These are phyloP conservation scores for Begonia loranthoides DNA, from an alignment of 306 rosid species.

Conservation along the genomic window DNA sequence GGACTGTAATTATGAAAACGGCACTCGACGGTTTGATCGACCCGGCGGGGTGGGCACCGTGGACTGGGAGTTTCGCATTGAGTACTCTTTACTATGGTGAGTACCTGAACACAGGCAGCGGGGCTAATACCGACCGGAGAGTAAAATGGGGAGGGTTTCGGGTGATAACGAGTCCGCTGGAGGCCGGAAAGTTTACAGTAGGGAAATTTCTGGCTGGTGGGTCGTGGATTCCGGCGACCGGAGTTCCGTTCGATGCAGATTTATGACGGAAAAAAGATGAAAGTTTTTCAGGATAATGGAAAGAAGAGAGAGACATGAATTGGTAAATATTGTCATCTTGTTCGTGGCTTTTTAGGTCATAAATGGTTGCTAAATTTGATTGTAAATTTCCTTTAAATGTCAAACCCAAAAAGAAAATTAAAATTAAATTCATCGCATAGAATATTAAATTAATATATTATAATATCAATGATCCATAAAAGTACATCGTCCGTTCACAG, in stretches of 20 bases:
- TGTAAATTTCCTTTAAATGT: no score
- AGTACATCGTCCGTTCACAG: no score
- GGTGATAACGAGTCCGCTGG: constrained; percentile 21
- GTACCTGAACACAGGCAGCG: constrained; percentile 44
- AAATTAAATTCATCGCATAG: no score
- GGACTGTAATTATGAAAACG: constrained; percentile 58
- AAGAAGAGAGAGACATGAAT: no score
- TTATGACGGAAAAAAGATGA: constrained; percentile 13
- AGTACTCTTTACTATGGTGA: constrained; percentile 54
- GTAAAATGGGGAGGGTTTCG: constrained; percentile 64
- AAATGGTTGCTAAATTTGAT: no score
- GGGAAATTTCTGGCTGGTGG: constrained; percentile 43
- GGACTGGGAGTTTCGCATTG: constrained; percentile 56
- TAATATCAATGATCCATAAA: no score
- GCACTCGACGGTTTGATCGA: constrained; percentile 24
- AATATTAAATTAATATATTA: no score
- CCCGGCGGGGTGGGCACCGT: constrained; percentile 52
- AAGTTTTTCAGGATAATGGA: no score
- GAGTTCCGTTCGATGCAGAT: constrained; percentile 49
- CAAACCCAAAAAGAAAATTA: no score
- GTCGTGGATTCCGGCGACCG: constrained; percentile 41
- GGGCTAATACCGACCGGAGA: constrained; percentile 44
- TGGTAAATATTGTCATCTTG: no score
- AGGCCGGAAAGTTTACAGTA: constrained; percentile 47
- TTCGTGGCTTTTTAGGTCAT: no score